Percentiles rank a stretch among this genome's conserved stretches.
phyloP scores from a whole-genome alignment of 1,284 basidiomycete genomes.

The Ustilago trichophora region DNA sequence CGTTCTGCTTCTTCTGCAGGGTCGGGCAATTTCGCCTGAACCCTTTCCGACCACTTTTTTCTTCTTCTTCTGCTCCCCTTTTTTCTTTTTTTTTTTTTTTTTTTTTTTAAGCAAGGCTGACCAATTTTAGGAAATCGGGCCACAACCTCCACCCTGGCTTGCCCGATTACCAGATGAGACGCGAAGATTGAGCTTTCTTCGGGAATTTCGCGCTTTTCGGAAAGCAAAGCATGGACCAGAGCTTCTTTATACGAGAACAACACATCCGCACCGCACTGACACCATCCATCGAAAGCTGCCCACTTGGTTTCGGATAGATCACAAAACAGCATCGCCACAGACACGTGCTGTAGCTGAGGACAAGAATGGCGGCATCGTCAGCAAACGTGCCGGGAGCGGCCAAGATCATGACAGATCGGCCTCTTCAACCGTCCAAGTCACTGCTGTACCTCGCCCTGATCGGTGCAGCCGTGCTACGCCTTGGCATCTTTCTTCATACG shows the following conservation, averaged over 20 bases:
- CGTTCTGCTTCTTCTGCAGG: slow-evolving; percentile 9
- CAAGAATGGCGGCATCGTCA: too few species aligned
- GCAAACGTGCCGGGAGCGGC: slow-evolving; percentile 7
- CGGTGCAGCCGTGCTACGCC: slow-evolving; percentile 52
- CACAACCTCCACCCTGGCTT: neutral
- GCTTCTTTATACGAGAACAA: slow-evolving; percentile 22
- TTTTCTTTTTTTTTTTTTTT: slow-evolving; percentile 1
- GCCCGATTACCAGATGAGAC: neutral
- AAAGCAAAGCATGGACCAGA: slow-evolving; percentile 4
- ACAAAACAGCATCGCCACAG: neutral
- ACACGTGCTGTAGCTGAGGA: too few species aligned
- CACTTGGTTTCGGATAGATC: neutral
- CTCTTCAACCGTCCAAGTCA: slow-evolving; percentile 17
- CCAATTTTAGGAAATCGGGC: slow-evolving; percentile 12
- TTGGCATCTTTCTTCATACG: slow-evolving; percentile 64
- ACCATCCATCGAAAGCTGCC: too few species aligned
- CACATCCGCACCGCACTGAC: too few species aligned
- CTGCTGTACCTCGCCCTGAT: slow-evolving; percentile 16
- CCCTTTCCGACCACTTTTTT: neutral
- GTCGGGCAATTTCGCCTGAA: slow-evolving; percentile 13
- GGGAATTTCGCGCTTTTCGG: neutral
- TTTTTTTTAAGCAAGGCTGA: neutral
- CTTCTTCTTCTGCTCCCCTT: neutral
- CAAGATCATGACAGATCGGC: slow-evolving; percentile 15
- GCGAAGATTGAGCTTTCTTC: slow-evolving; percentile 11